Conservation (phyloP, 1,284 basidiomycete genomes). For the Rugosomyces carneus region DNA sequence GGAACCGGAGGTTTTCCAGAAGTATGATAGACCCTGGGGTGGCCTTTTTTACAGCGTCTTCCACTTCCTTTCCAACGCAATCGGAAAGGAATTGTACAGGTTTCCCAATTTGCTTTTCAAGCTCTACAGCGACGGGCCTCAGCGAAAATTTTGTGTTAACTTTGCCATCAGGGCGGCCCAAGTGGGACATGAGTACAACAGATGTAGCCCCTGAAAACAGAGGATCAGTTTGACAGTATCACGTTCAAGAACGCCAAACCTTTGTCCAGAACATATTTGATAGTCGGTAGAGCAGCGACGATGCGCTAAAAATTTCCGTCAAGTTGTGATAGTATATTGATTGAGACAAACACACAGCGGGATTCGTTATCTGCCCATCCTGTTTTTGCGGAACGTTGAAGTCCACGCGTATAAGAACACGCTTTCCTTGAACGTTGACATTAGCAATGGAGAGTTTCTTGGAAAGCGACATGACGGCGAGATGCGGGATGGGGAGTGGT, state of each 20-base stretch:
- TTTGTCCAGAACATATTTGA: constrained; percentile 90
- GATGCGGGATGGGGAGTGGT: constrained; percentile 3
- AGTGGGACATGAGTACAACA: constrained; percentile 95
- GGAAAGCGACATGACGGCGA: constrained; percentile 83
- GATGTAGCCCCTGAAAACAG: constrained; percentile 64
- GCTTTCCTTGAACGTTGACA: constrained; percentile 84
- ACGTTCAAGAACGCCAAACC: constrained; percentile 39
- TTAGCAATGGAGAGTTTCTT: constrained; percentile 93
- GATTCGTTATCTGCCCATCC: constrained; percentile 91
- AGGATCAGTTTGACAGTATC: constrained; percentile 6
- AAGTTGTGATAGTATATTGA: not conserved
- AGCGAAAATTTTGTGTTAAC: constrained; percentile 88
- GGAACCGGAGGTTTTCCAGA: constrained; percentile 97
- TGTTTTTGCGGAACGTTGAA: constrained; percentile 92
- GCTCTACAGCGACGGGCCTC: constrained; percentile 76
- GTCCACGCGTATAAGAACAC: constrained; percentile 95
- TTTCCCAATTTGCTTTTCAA: constrained; percentile 65
- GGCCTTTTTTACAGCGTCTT: constrained; percentile 71
- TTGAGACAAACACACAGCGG: constrained; percentile 61
- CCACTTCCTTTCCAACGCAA: constrained; percentile 83
- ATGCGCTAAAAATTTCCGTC: constrained; percentile 65
- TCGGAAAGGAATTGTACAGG: constrained; percentile 82
- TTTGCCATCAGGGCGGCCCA: constrained; percentile 95
- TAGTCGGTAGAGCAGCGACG: constrained; percentile 92
- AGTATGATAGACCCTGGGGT: constrained; percentile 80